Evolutionary conservation across 805 yeast species (phyloP).

Genomic region (Kurtzmaniella fragi): DNA sequence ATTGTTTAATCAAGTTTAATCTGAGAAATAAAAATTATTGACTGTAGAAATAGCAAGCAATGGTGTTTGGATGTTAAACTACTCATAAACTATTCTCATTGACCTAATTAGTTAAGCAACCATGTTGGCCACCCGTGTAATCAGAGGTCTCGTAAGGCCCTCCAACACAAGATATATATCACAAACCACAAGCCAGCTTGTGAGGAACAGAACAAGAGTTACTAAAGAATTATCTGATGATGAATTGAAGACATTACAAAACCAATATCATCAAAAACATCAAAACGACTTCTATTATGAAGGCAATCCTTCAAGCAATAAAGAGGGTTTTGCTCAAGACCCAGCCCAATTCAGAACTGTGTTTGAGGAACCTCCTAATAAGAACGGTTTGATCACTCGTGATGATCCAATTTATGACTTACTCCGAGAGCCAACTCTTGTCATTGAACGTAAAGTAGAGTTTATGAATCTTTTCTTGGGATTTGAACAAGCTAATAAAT

Average conservation of each 20-base stretch:
- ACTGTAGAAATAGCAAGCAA: too few species aligned
- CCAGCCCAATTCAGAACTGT: conserved; percentile 28
- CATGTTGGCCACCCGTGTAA: too few species aligned
- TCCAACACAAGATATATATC: neutral
- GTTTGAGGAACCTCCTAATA: conserved; percentile 34
- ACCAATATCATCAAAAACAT: conserved; percentile 7
- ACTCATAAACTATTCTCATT: too few species aligned
- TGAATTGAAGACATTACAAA: conserved; percentile 21
- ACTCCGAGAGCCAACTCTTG: conserved; percentile 74
- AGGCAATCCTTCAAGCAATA: conserved; percentile 21
- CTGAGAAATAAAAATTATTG: too few species aligned
- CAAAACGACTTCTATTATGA: conserved; percentile 19
- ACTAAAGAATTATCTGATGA: conserved; percentile 32
- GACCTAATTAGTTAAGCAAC: too few species aligned
- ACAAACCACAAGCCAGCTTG: conserved; percentile 1
- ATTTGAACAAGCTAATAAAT: conserved; percentile 85
- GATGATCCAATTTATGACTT: conserved; percentile 59
- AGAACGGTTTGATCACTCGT: conserved; percentile 47
- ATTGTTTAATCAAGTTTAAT: too few species aligned
- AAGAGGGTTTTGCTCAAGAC: conserved; percentile 14
- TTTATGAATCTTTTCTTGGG: conserved; percentile 83
- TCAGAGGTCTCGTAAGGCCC: too few species aligned
- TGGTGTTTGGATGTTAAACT: too few species aligned
- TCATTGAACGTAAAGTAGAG: conserved; percentile 85
- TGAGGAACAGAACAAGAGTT: conserved; percentile 18